Evolutionary conservation across 1,139 yeast genomes (phyloP), one percentile per base, ranked within the genome.

Genomic region (Lodderomyces orthopsilosis): DNA sequence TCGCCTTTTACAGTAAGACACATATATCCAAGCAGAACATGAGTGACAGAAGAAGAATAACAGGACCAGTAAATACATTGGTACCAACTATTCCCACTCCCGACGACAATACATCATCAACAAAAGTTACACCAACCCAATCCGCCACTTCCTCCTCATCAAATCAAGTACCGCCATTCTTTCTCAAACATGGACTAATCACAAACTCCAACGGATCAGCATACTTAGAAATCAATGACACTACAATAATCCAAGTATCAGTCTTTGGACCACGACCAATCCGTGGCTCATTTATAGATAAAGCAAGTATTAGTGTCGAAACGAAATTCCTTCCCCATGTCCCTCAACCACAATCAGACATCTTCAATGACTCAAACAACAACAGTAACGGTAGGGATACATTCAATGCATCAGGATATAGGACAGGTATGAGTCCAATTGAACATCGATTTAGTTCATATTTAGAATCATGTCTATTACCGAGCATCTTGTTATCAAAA

Each of bases 211-310:
- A 83, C 56, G 98, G 98, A 1, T 88, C 96, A 8, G 77, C 94
- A 10, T 86, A 84, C 54, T 60, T 88, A 32, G 97, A 91, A 61
- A 72, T 77, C 10, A 85, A 78, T 13, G 75, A 75, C 41, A 77
- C 80, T 24, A 30, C 34, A 14, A 73, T 82, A 34, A 65, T 90
- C 6, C 81, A 85, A 47, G 83, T 84, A 1, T 76, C 90, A 1
- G 84, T 91, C 0, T 88, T 84, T 62, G 98, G 97, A 0, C 97
- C 98, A 9, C 75, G 93, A 51, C 96, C 97, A 6, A 82, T 86
- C 40, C 72, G 88, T 49, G 90, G 91, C 0, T 77, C 88, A 1
- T 87, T 86, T 59, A 73, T 81, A 27, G 82, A 84, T 35, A 71
- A 80, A 45, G 94, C 94, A 1, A 72, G 81, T 2, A 68, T 88